phyloP scores from a whole-genome alignment of 495 filamentous ascomycete genomes.

The Venustampulla echinocandica region DNA sequence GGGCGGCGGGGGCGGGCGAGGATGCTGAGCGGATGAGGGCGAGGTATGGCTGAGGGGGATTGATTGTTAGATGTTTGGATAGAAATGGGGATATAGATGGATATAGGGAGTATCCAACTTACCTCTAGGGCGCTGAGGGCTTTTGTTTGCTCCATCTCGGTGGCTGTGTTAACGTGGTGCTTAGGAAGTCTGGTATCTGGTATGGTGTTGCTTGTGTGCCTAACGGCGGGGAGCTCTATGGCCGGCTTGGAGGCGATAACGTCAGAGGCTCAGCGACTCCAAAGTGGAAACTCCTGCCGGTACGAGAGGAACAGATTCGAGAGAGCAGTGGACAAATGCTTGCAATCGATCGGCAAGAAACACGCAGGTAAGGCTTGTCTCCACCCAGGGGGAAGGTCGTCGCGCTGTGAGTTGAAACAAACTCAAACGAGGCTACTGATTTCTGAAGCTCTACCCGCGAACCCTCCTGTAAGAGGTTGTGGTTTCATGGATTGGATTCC shows the following conservation, averaged over 20 bases:
- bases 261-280: no score
- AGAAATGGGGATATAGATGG: no score
- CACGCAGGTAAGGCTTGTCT: no score
- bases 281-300: no score
- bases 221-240: background rate
- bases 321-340: no score
- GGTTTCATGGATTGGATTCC: no score
- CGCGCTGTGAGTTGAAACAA: no score
- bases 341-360: no score
- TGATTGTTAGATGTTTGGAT: conserved; percentile 3
- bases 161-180: conserved; percentile 1
- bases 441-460: background rate
- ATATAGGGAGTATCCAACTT: conserved; percentile 9
- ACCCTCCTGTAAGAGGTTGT: background rate
- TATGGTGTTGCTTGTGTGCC: conserved; percentile 19
- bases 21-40: conserved; percentile 78
- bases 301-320: no score
- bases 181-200: background rate
- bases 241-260: no score
- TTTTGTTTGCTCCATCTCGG: conserved; percentile 72
- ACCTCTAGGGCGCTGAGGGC: conserved; percentile 73
- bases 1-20: conserved; percentile 73
- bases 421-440: background rate
- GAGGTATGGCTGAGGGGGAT: conserved; percentile 60
- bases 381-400: no score